A percentile compares a stretch with the other conserved stretches of the same genome.
These are phyloP conservation scores for Taphrina betulina DNA, from an alignment of 1,139 yeast species.

Conservation along the genomic window DNA sequence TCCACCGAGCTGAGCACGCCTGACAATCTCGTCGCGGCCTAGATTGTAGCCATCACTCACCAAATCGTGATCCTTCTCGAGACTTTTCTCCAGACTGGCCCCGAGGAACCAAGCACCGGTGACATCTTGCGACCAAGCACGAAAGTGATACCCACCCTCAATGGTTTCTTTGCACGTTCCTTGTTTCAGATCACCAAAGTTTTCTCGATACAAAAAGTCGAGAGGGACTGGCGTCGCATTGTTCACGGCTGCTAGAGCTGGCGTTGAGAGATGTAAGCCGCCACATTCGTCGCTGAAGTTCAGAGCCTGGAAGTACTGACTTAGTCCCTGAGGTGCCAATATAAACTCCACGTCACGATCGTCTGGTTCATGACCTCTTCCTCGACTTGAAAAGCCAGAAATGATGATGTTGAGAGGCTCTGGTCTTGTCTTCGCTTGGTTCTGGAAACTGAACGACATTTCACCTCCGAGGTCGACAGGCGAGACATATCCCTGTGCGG, in stretches of 20 bases:
- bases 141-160: slow-evolving; percentile 21
- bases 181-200: slow-evolving; percentile 12
- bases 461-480: slow-evolving; percentile 11
- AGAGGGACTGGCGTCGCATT: background rate
- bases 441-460: slow-evolving; percentile 15
- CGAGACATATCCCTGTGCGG: slow-evolving; percentile 6
- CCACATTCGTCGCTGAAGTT: slow-evolving; percentile 21
- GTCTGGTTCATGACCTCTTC: background rate
- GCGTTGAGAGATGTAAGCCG: slow-evolving; percentile 21
- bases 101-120: slow-evolving; percentile 12
- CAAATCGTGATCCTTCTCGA: slow-evolving; percentile 7
- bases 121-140: slow-evolving; percentile 19
- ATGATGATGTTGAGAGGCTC: slow-evolving; percentile 28
- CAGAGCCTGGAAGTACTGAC: slow-evolving; percentile 14
- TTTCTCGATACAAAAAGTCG: slow-evolving; percentile 31
- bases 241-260: slow-evolving; percentile 10
- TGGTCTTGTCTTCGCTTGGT: slow-evolving; percentile 6
- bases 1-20: slow-evolving; percentile 22
- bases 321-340: background rate
- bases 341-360: background rate
- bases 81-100: slow-evolving; percentile 14
- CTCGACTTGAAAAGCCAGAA: slow-evolving; percentile 1
- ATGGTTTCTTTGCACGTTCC: slow-evolving; percentile 21
- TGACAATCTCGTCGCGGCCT: slow-evolving; percentile 17
- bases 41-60: slow-evolving; percentile 15